A percentile compares a stretch with the other conserved stretches of the same genome.
Conservation (phyloP, 768 basidiomycete genomes). For the Cytidiella melzeri region DNA sequence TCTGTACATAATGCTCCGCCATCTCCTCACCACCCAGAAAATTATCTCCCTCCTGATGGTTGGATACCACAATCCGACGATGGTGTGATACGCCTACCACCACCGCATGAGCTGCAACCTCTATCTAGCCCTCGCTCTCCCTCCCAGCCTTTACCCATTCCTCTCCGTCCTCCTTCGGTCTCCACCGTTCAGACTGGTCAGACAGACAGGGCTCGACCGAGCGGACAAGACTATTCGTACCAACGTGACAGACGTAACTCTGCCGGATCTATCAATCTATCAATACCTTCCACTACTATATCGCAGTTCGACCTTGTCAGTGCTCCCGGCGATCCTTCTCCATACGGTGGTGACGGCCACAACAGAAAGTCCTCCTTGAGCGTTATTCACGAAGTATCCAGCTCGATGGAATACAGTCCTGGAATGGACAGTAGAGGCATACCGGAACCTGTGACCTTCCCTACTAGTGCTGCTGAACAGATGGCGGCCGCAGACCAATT, state of each 20-base stretch:
- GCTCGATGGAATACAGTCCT: constrained; percentile 22
- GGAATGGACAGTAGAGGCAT: constrained; percentile 14
- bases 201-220: not conserved
- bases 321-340: constrained; percentile 10
- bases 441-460: constrained; percentile 16
- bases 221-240: constrained; percentile 13
- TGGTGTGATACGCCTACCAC: constrained; percentile 14
- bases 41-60: constrained; percentile 18
- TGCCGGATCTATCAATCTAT: constrained; percentile 17
- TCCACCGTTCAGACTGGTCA: not conserved
- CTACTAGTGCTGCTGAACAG: constrained; percentile 7
- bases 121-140: constrained; percentile 1
- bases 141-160: constrained; percentile 1
- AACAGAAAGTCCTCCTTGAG: constrained; percentile 16
- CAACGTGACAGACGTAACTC: not conserved
- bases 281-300: constrained; percentile 15
- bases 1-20: constrained; percentile 13
- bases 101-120: constrained; percentile 13
- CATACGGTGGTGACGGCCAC: not conserved
- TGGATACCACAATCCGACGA: constrained; percentile 20
- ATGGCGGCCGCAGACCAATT: constrained; percentile 2
- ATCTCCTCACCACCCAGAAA: constrained; percentile 15
- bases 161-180: constrained; percentile 6
- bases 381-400: constrained; percentile 21
- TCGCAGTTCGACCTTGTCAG: constrained; percentile 22